A percentile compares a stretch with the other conserved stretches of the same genome.
phyloP scores from a whole-genome alignment of 192 early-diverging fungal species.

The Dissophora globulifera region DNA sequence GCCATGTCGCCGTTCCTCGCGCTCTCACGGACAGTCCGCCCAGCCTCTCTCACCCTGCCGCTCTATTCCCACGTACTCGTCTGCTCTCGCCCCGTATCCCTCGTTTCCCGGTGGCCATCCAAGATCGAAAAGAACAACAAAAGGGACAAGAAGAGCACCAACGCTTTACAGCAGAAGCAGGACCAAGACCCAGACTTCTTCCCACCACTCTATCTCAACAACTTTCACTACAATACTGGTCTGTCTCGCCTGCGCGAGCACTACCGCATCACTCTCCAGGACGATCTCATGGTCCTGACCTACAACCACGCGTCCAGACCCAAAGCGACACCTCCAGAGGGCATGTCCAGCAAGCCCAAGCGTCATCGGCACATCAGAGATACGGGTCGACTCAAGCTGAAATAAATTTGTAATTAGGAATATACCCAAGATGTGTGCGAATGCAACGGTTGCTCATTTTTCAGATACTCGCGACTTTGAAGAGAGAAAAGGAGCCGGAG shows the following conservation, averaged over 20 bases:
- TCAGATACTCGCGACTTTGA: too few species aligned
- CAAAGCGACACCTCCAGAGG: constrained; percentile 41
- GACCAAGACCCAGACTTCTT: not conserved
- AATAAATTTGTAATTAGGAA: too few species aligned
- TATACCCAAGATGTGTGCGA: too few species aligned
- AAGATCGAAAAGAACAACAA: not conserved
- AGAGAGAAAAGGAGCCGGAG: too few species aligned
- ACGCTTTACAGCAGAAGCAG: too few species aligned
- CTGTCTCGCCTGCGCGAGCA: constrained; percentile 56
- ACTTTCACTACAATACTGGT: not conserved
- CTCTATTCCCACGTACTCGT: not conserved
- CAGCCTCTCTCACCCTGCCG: not conserved
- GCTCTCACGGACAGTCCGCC: not conserved
- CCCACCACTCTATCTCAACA: not conserved
- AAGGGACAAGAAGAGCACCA: not conserved
- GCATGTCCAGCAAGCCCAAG: constrained; percentile 30
- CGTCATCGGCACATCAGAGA: constrained; percentile 58
- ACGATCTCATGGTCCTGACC: constrained; percentile 65
- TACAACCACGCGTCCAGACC: constrained; percentile 58
- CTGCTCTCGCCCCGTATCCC: not conserved
- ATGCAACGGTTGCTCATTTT: too few species aligned
- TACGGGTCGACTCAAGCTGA: too few species aligned
- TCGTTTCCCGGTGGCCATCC: not conserved
- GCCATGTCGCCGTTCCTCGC: not conserved
- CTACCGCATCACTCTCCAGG: constrained; percentile 58